A percentile compares a stretch with the other conserved stretches of the same genome.
Evolutionary conservation across 2,329 filamentous ascomycete genomes (phyloP).

Genomic region (Trichophyton simii): DNA sequence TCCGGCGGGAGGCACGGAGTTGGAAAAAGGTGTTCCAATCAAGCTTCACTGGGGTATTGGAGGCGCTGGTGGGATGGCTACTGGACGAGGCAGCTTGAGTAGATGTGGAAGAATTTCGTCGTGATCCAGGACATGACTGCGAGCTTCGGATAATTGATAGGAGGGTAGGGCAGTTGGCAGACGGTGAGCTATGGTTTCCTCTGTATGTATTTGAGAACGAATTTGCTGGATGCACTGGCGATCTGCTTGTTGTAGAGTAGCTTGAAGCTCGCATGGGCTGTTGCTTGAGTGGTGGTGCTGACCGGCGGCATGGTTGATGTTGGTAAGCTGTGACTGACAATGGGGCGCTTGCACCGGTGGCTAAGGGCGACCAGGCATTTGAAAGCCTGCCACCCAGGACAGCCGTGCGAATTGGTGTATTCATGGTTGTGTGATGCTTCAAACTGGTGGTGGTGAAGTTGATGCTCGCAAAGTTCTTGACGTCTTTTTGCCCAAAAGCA

Average conservation of each 20-base stretch:
- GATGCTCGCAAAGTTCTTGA: not conserved
- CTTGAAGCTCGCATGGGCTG: not conserved
- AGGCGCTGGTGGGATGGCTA: not conserved
- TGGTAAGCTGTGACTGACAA: not conserved
- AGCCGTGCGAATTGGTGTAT: conserved; percentile 24
- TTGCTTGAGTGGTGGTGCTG: not conserved
- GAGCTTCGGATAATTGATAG: conserved; percentile 2
- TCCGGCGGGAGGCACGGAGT: conserved; percentile 71
- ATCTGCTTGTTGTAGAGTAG: not conserved
- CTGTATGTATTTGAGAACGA: not conserved
- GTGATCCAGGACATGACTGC: not conserved
- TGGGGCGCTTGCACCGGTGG: conserved; percentile 15
- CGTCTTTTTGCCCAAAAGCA: not conserved
- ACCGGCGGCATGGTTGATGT: conserved; percentile 3
- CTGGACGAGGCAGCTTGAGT: not conserved
- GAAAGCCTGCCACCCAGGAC: conserved; percentile 20
- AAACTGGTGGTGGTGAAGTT: not conserved
- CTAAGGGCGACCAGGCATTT: conserved; percentile 14
- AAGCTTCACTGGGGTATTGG: conserved; percentile 28
- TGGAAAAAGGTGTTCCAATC: conserved; percentile 91
- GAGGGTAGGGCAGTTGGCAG: not conserved
- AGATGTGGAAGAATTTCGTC: not conserved
- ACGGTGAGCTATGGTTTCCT: not conserved
- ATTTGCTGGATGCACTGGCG: not conserved
- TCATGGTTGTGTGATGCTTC: conserved; percentile 12